Evolutionary conservation across 177 flowering plant genomes (phyloP), one percentile per base, ranked within the genome.

Genomic region (Vitis hybrid): DNA sequence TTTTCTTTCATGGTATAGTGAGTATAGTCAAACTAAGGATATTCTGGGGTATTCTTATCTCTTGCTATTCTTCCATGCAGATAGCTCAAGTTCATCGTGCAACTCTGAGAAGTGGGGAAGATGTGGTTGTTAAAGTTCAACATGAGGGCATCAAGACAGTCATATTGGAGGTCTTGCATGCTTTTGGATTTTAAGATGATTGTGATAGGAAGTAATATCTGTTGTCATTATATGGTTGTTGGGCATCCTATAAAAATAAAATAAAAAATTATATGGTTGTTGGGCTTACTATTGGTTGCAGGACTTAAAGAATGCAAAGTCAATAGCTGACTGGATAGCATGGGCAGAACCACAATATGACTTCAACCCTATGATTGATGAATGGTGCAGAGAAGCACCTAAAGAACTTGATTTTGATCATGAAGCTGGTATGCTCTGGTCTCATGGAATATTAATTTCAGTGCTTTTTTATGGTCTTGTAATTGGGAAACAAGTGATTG

Each of bases 71-170:
- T 63, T 56, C 30, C 35, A 2, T 82, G 74, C 82, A 95, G 99
- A 91, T 95, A 72, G 99, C 99, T 9, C 99, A 95, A 83, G 99
- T 95, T 67, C 99, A 95, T 74, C 92, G 94, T 51, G 99, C 99
- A 71, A 89, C 91, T 73, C 75, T 95, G 50, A 74, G 69, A 20
- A 73, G 87, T 86, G 94, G 96, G 32, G 82, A 63, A 81, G 87
- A 89, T 67, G 98, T 95, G 76, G 99, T 93, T 72, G 92, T 93
- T 64, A 95, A 95, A 89, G 97, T 95, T 68, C 98, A 93, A 68
- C 99, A 95, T 71, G 91, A 90, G 62, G 98, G 88, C 73, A 88
- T 95, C 72, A 95, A 93, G 81, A 74, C 80, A 60, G 73, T 93
- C 70, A 95, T 95, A 65, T 81, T 95, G 79, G 98, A 93, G 97